Percentiles rank a stretch among this genome's conserved stretches.
These are phyloP conservation scores for Aspergillus sp. DNA, from an alignment of 2,329 filamentous ascomycete genomes.

Conservation along the genomic window DNA sequence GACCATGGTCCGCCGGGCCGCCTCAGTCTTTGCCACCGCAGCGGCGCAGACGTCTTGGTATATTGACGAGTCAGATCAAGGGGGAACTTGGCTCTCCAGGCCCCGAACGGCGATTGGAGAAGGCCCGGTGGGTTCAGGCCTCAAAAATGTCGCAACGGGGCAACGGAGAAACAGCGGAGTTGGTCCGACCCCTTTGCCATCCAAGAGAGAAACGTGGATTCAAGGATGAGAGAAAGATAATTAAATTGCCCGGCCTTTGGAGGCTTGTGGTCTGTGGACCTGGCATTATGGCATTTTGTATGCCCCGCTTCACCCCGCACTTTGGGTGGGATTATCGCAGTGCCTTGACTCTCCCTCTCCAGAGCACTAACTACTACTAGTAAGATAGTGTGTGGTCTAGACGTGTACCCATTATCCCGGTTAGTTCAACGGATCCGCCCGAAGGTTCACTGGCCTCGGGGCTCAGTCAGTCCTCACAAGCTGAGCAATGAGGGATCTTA, in stretches of 20 bases:
- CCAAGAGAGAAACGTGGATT: not conserved
- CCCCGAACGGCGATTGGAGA: not conserved
- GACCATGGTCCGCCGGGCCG: too few species aligned
- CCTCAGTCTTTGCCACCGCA: constrained; percentile 5
- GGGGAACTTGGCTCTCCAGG: not conserved
- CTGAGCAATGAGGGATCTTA: not conserved
- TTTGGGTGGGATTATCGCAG: not conserved
- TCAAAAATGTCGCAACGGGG: not conserved
- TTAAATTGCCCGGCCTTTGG: not conserved
- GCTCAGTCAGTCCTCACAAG: too few species aligned
- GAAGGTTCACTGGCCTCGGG: not conserved
- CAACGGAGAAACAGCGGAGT: not conserved
- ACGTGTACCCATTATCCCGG: not conserved
- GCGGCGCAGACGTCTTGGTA: not conserved
- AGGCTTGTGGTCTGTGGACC: not conserved
- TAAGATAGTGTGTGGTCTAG: not conserved
- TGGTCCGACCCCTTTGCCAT: not conserved
- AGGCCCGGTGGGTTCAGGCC: not conserved
- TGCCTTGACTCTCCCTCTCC: not conserved
- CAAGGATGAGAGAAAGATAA: not conserved
- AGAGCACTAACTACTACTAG: not conserved
- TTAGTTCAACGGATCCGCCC: not conserved
- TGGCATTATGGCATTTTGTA: not conserved
- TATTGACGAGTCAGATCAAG: not conserved
- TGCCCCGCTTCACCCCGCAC: constrained; percentile 2